Base-by-base conservation (phyloP, 805 yeast genomes). In the Blastobotrys attinorum region DNA sequence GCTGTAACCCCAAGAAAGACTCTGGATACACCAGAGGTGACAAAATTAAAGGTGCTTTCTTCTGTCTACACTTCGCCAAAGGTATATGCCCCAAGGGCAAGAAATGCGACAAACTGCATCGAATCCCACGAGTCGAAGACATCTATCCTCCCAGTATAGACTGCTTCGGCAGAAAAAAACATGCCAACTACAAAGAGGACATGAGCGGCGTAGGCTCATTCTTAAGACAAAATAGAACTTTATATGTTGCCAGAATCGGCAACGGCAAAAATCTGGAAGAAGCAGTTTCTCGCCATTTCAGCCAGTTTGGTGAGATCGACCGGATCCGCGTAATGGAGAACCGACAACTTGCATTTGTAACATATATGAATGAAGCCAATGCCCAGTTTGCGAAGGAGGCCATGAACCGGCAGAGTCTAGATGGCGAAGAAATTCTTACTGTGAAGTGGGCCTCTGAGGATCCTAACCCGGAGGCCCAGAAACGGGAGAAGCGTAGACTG, bases 361-460 rank as follows among this genome's bases (percentile, higher is more conserved):
- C 83, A 0, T 90, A 67, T 57, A 70, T 69, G 45, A 60, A 70
- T 29, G 95, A 86, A 54, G 60, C 72, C 17, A 80, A 75, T 57
- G 97, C 97, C 0, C 97, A 90, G 60, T 92, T 90, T 69, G 96
- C 96, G 0, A 85, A 86, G 55, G 97, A 90, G 61, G 95, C 95
- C 1, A 86, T 90, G 96, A 76, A 81, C 32, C 80, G 81, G 36
- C 97, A 90, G 60, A 72, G 83, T 6, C 59, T 89, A 5, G 73
- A 79, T 42, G 78, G 73, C 35, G 72, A 75, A 45, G 95, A 83
- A 49, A 73, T 80, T 0, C 62, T 89, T 36, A 74, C 71, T 47
- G 75, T 89, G 1, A 72, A 85, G 50, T 89, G 97, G 97, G 95
- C 97, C 0, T 77, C 76, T 47, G 90, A 83, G 35, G 95, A 87